Conservation (phyloP, 2,329 filamentous ascomycete genomes). For the Colletotrichum abscissum region DNA sequence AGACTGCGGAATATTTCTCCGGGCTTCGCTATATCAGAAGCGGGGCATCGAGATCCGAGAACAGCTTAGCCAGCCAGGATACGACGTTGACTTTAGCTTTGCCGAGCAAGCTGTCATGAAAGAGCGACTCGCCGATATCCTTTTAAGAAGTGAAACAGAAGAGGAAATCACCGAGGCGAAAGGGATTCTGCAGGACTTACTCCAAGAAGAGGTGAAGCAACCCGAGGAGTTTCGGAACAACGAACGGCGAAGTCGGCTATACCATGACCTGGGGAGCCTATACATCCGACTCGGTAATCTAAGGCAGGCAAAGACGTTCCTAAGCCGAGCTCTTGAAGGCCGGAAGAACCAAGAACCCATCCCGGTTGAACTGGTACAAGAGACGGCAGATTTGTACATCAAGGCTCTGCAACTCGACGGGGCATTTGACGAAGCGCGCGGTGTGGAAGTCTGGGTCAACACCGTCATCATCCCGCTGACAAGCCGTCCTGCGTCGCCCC, state of each 20-base stretch:
- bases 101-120: constrained; percentile 39
- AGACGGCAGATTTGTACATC: constrained; percentile 41
- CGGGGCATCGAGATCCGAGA: constrained; percentile 39
- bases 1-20: constrained; percentile 38
- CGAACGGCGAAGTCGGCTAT: constrained; percentile 36
- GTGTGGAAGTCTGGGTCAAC: constrained; percentile 40
- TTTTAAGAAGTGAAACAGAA: constrained; percentile 37
- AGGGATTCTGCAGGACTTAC: constrained; percentile 36
- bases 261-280: constrained; percentile 43
- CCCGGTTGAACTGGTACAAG: constrained; percentile 34
- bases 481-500: constrained; percentile 13
- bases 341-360: constrained; percentile 36
- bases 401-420: constrained; percentile 38
- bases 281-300: constrained; percentile 38
- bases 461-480: constrained; percentile 3
- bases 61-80: constrained; percentile 33
- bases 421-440: constrained; percentile 42
- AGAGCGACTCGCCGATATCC: constrained; percentile 42
- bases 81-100: constrained; percentile 27
- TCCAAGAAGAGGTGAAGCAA: constrained; percentile 36
- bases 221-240: constrained; percentile 33
- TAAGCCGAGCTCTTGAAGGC: constrained; percentile 40
- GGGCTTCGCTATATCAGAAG: constrained; percentile 40
- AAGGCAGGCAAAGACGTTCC: constrained; percentile 36
- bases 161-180: constrained; percentile 38